These are phyloP conservation scores for Pseudodiploospora longispora DNA, from an alignment of 2,329 filamentous ascomycete genomes.

Conservation along the genomic window DNA sequence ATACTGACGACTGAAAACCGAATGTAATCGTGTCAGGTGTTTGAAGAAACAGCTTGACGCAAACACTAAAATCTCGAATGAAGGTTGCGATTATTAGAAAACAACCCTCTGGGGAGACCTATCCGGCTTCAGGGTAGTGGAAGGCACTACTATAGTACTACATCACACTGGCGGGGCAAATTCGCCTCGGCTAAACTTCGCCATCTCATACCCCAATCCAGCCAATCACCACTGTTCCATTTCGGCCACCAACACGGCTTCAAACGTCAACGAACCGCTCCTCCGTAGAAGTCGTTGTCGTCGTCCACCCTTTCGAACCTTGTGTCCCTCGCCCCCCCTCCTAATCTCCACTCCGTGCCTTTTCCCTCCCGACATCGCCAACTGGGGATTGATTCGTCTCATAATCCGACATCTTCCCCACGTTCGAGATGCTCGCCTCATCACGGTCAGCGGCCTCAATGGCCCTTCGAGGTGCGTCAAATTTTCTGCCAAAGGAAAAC, in stretches of 20 bases:
- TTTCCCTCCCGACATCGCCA: not conserved
- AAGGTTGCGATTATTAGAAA: too few species aligned
- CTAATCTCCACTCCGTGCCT: conserved; percentile 2
- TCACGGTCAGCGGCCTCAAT: conserved; percentile 44
- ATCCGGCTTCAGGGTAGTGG: too few species aligned
- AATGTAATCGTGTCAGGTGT: too few species aligned
- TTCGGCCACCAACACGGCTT: conserved; percentile 16
- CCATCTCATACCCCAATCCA: conserved; percentile 1
- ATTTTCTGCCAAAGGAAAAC: conserved; percentile 1
- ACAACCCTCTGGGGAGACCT: too few species aligned
- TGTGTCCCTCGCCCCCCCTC: conserved; percentile 13
- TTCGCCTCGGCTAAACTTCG: conserved; percentile 22
- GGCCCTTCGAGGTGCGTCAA: conserved; percentile 42
- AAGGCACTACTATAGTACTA: too few species aligned
- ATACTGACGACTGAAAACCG: too few species aligned
- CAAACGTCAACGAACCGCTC: conserved; percentile 18
- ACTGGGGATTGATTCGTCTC: not conserved
- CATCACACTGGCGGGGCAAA: too few species aligned
- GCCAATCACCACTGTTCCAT: conserved; percentile 24
- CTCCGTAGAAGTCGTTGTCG: conserved; percentile 9
- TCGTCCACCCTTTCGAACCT: conserved; percentile 9
- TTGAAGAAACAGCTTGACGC: too few species aligned
- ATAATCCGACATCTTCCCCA: not conserved
- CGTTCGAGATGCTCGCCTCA: conserved; percentile 36
- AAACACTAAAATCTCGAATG: too few species aligned